Evolutionary conservation across 208 protist genomes (phyloP).

Genomic region (Acanthamoeba castellanii): DNA sequence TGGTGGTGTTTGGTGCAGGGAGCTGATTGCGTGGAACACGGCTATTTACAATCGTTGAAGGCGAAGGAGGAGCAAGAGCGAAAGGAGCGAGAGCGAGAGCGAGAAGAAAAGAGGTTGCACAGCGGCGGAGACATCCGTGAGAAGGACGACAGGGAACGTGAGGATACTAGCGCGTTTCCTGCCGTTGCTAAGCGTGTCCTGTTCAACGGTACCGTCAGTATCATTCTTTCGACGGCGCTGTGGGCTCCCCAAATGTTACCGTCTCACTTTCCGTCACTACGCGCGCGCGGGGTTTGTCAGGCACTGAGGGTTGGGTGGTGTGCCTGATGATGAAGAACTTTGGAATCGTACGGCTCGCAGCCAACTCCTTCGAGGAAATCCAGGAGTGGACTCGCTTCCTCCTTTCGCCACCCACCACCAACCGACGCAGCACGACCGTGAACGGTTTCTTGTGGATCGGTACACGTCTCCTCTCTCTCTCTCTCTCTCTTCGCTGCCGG

Average conservation of each 20-base stretch:
- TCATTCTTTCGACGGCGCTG: not conserved
- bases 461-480: not conserved
- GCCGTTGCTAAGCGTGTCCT: conserved; percentile 1
- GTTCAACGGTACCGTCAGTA: not conserved
- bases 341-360: not conserved
- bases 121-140: not conserved
- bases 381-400: not conserved
- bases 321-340: not conserved
- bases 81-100: not conserved
- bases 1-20: not conserved
- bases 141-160: not conserved
- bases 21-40: not conserved
- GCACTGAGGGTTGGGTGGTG: not conserved
- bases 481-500: not conserved
- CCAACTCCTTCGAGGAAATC: conserved; percentile 11
- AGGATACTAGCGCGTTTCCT: not conserved
- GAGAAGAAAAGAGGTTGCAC: not conserved
- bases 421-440: not conserved
- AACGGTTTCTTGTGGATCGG: conserved; percentile 37
- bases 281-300: not conserved
- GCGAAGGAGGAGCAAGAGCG: not conserved
- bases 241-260: not conserved
- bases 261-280: not conserved
- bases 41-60: not conserved
- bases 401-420: not conserved